Evolutionary conservation across 768 basidiomycete genomes (phyloP), one percentile per base, ranked within the genome.

Genomic region (Cystofilobasidium capitatum): DNA sequence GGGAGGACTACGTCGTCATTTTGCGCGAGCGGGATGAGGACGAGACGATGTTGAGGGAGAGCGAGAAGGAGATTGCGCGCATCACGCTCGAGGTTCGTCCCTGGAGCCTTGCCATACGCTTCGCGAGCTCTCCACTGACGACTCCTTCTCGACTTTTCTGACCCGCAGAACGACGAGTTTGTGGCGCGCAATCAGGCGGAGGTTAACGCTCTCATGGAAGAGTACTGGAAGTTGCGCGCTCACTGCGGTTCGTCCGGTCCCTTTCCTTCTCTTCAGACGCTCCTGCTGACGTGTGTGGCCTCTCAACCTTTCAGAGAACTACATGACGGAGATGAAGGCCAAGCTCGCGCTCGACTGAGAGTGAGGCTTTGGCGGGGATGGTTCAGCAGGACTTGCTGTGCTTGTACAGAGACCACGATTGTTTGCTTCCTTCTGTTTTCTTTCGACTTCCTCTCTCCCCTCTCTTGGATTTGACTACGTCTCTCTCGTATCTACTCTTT

Each of bases 151-250:
- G 9, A 7, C 36, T 12, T 24, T 17, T 16, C 16, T n/a, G 36
- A 24, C 24, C 13, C 3, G 3, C 67, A 91, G 88, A 90, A 87
- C 82, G 79, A 82, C 1, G 86, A 88, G 57, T 88, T 89, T 72
- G 77, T 89, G 63, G 85, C 83, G 74, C 80, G 80, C 67, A 89
- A 85, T 71, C 88, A 92, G 76, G 78, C 77, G 9, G 89, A 92
- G 74, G 79, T 93, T n/a, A 85, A 86, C 70, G 85, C 88, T 65
- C 80, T 96, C 24, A 80, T 96, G 45, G 79, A 83, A 12, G 90
- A 91, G 75, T 92, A 94, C 75, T 89, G 87, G 85, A 84, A 82
- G 65, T 79, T 91, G 62, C 81, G 88, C 44, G 86, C 88, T 71
- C 84, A 85, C 72, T 85, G 88, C 73, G 87, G 89, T 88, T 73